Conservation (phyloP, 2,329 filamentous ascomycete species). For the Anisogramma anomala region DNA sequence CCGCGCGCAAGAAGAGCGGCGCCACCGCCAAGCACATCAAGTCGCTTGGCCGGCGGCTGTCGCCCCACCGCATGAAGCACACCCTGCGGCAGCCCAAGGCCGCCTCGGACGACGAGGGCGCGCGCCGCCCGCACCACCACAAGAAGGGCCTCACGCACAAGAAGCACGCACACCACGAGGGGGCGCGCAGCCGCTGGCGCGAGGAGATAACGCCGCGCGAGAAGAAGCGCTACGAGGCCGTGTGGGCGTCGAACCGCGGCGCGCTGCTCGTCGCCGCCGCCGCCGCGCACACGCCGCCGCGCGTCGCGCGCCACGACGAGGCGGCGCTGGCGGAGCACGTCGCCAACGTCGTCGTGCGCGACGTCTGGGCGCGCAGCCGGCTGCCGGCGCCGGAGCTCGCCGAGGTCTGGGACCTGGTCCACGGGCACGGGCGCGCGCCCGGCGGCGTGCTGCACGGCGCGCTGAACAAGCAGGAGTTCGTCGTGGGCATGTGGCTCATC, state of each 20-base stretch:
- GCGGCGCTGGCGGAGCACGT: conserved; percentile 39
- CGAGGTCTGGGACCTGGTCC: conserved; percentile 68
- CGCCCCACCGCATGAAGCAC: conserved; percentile 45
- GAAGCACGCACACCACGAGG: conserved; percentile 67
- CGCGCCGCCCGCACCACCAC: conserved; percentile 39
- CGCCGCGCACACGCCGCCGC: neutral
- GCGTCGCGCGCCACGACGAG: conserved; percentile 16
- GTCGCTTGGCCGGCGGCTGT: conserved; percentile 31
- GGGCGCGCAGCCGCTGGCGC: conserved; percentile 63
- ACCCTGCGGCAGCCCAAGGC: conserved; percentile 50
- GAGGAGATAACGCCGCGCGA: conserved; percentile 62
- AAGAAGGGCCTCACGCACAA: conserved; percentile 38
- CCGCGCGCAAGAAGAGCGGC: conserved; percentile 21
- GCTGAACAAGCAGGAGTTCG: conserved; percentile 59
- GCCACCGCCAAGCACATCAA: conserved; percentile 2
- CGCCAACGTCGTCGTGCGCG: conserved; percentile 55
- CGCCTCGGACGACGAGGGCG: conserved; percentile 41
- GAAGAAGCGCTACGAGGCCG: conserved; percentile 69
- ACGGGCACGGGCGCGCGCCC: conserved; percentile 27
- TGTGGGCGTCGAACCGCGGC: conserved; percentile 75
- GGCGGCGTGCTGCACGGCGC: conserved; percentile 21
- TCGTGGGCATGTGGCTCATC: conserved; percentile 73
- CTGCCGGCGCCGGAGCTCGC: conserved; percentile 57
- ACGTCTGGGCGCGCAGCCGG: conserved; percentile 64
- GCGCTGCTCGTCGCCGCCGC: conserved; percentile 28